phyloP scores from a whole-genome alignment of 1,284 basidiomycete species.

The Malassezia psittaci region DNA sequence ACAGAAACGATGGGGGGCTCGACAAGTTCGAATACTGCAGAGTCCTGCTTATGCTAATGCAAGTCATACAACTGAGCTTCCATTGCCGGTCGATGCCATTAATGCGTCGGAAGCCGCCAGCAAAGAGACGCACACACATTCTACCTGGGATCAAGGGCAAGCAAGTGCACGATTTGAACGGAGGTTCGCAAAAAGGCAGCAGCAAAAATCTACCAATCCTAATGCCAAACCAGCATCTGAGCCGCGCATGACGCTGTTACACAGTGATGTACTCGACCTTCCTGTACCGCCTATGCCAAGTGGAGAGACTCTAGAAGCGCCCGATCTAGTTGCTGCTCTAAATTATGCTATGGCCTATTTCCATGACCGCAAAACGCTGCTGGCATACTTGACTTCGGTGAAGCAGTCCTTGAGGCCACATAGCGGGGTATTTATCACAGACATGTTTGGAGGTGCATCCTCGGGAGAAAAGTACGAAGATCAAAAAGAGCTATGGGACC shows the following conservation, averaged over 20 bases:
- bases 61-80: slow-evolving; percentile 9
- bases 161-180: slow-evolving; percentile 31
- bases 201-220: background rate
- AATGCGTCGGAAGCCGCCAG: background rate
- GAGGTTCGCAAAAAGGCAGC: slow-evolving; percentile 19
- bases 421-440: slow-evolving; percentile 33
- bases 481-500: slow-evolving; percentile 19
- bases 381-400: slow-evolving; percentile 23
- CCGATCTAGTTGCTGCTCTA: slow-evolving; percentile 31
- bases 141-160: slow-evolving; percentile 26
- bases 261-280: slow-evolving; percentile 32
- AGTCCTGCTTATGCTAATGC: slow-evolving; percentile 14
- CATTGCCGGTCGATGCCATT: background rate
- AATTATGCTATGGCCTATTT: slow-evolving; percentile 41
- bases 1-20: slow-evolving; percentile 14
- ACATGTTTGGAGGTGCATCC: slow-evolving; percentile 33
- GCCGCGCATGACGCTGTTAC: slow-evolving; percentile 23
- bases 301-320: slow-evolving; percentile 12
- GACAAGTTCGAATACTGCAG: slow-evolving; percentile 21
- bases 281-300: slow-evolving; percentile 17
- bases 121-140: background rate
- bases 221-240: background rate
- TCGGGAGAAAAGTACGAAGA: slow-evolving; percentile 24
- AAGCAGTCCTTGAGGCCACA: slow-evolving; percentile 21
- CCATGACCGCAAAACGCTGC: slow-evolving; percentile 26